These are phyloP conservation scores for Barnettozyma populi DNA, from an alignment of 805 yeast genomes.

Conservation along the genomic window DNA sequence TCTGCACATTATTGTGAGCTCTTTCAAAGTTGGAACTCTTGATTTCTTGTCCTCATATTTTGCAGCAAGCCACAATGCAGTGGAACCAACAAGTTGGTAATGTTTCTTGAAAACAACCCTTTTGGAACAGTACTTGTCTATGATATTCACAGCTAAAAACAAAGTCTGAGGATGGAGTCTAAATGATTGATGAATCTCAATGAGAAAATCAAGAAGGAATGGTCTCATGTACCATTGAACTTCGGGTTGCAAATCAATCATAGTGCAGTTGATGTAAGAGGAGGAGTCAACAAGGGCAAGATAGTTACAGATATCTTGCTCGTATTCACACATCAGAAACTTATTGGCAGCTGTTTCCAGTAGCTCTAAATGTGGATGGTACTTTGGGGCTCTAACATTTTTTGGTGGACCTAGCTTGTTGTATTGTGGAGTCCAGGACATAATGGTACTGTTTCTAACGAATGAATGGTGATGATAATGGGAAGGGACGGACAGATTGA, in stretches of 20 bases:
- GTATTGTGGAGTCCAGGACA: conserved; percentile 21
- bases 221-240: conserved; percentile 75
- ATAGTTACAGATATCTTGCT: conserved; percentile 35
- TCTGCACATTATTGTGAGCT: conserved; percentile 62
- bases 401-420: conserved; percentile 27
- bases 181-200: conserved; percentile 59
- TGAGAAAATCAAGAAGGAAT: conserved; percentile 68
- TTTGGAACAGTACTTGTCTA: conserved; percentile 80
- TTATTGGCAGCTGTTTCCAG: conserved; percentile 41
- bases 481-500: not conserved
- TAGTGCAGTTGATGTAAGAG: conserved; percentile 30
- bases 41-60: conserved; percentile 66
- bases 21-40: conserved; percentile 60
- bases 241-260: conserved; percentile 85
- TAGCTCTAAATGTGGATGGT: conserved; percentile 37
- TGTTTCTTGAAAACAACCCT: conserved; percentile 76
- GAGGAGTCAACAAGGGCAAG: conserved; percentile 34
- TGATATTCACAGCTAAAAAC: conserved; percentile 60
- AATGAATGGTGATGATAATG: not conserved
- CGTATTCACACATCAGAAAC: conserved; percentile 36
- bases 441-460: not conserved
- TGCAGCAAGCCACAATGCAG: conserved; percentile 85
- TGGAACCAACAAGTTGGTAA: conserved; percentile 78
- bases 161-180: conserved; percentile 61
- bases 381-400: conserved; percentile 17